phyloP scores from a whole-genome alignment of 1,284 basidiomycete genomes.

The Sanghuangporus baumii region DNA sequence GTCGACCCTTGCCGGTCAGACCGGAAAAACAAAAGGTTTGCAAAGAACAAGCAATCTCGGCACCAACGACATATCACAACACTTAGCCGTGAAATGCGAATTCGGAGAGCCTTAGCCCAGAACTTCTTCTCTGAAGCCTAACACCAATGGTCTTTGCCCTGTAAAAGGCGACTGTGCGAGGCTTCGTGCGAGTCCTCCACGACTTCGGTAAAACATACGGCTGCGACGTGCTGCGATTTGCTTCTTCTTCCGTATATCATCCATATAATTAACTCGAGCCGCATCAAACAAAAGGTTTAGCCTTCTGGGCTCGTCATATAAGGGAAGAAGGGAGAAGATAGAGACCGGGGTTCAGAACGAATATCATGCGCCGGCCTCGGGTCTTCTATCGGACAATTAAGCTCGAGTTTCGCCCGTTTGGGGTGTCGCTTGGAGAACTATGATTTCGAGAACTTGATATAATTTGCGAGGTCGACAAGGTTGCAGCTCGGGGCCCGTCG shows the following conservation, averaged over 20 bases:
- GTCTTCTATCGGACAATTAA: not conserved
- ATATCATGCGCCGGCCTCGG: not conserved
- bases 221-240: too few species aligned
- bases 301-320: not conserved
- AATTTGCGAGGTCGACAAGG: not conserved
- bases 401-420: not conserved
- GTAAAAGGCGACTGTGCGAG: not conserved
- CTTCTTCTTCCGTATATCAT: not conserved
- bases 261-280: not conserved
- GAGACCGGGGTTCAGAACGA: not conserved
- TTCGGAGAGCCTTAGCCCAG: too few species aligned
- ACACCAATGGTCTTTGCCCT: not conserved
- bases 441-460: not conserved
- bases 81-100: too few species aligned
- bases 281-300: not conserved
- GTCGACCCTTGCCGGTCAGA: too few species aligned
- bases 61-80: too few species aligned
- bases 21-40: too few species aligned
- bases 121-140: not conserved
- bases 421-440: not conserved
- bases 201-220: constrained; percentile 1
- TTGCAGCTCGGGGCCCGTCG: not conserved
- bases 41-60: too few species aligned
- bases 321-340: not conserved
- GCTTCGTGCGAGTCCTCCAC: not conserved